phyloP scores from a whole-genome alignment of 2,329 filamentous ascomycete species.

The Epichloe baconii region DNA sequence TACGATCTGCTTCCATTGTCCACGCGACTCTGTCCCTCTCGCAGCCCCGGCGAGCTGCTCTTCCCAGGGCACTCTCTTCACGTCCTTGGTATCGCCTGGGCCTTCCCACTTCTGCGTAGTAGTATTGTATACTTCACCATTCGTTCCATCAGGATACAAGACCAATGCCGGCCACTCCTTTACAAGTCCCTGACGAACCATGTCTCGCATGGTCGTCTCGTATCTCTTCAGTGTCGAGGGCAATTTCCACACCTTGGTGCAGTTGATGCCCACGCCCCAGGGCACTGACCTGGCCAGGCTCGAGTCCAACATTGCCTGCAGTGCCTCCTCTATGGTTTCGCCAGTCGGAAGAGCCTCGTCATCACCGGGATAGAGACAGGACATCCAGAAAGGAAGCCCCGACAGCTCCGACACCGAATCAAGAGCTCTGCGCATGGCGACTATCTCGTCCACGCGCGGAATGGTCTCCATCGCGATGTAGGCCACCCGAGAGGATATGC shows the following conservation, averaged over 20 bases:
- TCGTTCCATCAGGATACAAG: constrained; percentile 57
- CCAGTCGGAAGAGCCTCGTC: constrained; percentile 44
- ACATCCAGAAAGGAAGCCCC: constrained; percentile 43
- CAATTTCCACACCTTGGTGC: constrained; percentile 52
- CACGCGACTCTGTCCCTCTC: constrained; percentile 19
- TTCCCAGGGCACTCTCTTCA: constrained; percentile 29
- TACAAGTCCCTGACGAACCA: constrained; percentile 23
- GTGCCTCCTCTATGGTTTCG: constrained; percentile 22
- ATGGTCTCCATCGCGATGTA: constrained; percentile 55
- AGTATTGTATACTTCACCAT: constrained; percentile 55
- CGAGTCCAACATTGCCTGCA: constrained; percentile 25
- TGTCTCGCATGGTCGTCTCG: constrained; percentile 31
- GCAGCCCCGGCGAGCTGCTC: constrained; percentile 29
- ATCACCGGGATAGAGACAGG: constrained; percentile 43
- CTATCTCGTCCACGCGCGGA: constrained; percentile 48
- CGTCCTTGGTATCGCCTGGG: constrained; percentile 14
- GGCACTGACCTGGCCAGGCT: constrained; percentile 23
- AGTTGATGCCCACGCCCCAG: constrained; percentile 56
- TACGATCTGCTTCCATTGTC: constrained; percentile 31
- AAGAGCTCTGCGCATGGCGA: constrained; percentile 37
- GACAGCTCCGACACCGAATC: constrained; percentile 15
- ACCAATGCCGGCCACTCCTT: constrained; percentile 39
- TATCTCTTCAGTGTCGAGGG: constrained; percentile 40
- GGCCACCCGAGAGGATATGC: constrained; percentile 28
- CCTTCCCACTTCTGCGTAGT: constrained; percentile 46